phyloP scores from a whole-genome alignment of 257 asterid species.

The Plantago ovata region DNA sequence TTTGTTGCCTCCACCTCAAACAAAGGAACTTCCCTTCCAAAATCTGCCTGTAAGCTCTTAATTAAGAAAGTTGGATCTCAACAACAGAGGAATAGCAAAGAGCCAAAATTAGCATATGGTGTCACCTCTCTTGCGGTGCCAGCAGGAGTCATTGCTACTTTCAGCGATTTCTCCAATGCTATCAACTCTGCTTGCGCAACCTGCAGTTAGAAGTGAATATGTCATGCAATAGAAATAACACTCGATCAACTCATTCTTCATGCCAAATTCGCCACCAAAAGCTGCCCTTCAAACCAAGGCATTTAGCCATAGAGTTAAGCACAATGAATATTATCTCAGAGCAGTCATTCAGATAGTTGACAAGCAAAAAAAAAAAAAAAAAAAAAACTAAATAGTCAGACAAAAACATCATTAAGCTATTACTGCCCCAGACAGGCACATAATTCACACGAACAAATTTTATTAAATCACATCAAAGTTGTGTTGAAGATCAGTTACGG shows the following conservation, averaged over 20 bases:
- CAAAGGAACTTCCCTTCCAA: constrained; percentile 92
- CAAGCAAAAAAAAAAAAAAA: background rate
- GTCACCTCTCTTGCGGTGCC: constrained; percentile 97
- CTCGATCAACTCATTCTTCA: background rate
- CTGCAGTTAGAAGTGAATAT: constrained; percentile 38
- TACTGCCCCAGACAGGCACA: background rate
- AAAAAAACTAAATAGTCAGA: no score
- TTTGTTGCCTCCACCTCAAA: constrained; percentile 93
- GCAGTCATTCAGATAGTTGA: constrained; percentile 7
- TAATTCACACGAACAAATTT: background rate
- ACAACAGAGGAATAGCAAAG: constrained; percentile 14
- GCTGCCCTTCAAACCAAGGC: background rate
- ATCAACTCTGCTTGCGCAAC: constrained; percentile 89
- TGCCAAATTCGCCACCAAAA: background rate
- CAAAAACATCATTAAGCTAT: background rate
- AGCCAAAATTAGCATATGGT: constrained; percentile 20
- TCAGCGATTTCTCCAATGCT: constrained; percentile 75
- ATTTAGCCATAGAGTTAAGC: background rate
- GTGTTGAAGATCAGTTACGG: background rate
- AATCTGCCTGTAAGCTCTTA: constrained; percentile 58
- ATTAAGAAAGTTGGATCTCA: constrained; percentile 21
- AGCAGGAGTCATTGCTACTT: constrained; percentile 69
- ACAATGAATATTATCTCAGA: background rate
- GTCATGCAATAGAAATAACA: constrained; percentile 3
- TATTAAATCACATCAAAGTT: background rate